A percentile compares a stretch with the other conserved stretches of the same genome.
Conservation (phyloP, 495 filamentous ascomycete species). For the Penicillium taxi region DNA sequence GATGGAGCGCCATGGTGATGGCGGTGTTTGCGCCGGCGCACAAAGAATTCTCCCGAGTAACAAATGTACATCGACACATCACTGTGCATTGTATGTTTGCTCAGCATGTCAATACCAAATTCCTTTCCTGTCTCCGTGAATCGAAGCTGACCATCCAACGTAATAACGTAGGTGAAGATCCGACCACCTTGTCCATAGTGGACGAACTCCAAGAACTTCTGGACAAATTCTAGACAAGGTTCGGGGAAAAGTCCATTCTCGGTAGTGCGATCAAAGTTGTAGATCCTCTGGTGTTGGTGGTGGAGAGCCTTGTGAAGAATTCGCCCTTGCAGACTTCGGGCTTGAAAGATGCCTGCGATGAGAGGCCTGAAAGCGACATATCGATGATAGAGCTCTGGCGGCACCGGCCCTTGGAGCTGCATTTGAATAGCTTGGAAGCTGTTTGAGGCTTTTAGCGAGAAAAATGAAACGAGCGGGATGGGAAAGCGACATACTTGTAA, state of each 20-base stretch:
- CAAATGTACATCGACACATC: slow-evolving; percentile 85
- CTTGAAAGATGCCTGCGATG: slow-evolving; percentile 80
- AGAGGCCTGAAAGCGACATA: slow-evolving; percentile 91
- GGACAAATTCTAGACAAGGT: slow-evolving; percentile 54
- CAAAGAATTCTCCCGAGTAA: slow-evolving; percentile 87
- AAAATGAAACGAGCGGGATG: neutral
- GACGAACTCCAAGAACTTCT: slow-evolving; percentile 76
- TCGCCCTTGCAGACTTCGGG: slow-evolving; percentile 63
- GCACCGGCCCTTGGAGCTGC: slow-evolving; percentile 77
- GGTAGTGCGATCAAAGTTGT: slow-evolving; percentile 74
- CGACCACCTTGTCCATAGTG: slow-evolving; percentile 78
- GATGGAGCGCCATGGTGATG: slow-evolving; percentile 18
- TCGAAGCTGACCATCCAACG: slow-evolving; percentile 72
- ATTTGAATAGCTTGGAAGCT: slow-evolving; percentile 93
- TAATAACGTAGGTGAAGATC: slow-evolving; percentile 88
- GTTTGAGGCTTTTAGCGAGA: slow-evolving; percentile 1
- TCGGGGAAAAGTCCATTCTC: slow-evolving; percentile 54
- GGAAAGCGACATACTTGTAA: slow-evolving; percentile 55
- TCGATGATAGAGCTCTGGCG: slow-evolving; percentile 70
- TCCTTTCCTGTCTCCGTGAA: slow-evolving; percentile 95
- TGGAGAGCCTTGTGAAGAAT: slow-evolving; percentile 78
- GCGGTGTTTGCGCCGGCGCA: slow-evolving; percentile 54
- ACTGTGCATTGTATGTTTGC: slow-evolving; percentile 93
- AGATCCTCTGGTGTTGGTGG: slow-evolving; percentile 80
- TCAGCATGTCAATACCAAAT: slow-evolving; percentile 84